These are phyloP conservation scores for Arthrinium puccinioides DNA, from an alignment of 2,329 filamentous ascomycete genomes.

Conservation along the genomic window DNA sequence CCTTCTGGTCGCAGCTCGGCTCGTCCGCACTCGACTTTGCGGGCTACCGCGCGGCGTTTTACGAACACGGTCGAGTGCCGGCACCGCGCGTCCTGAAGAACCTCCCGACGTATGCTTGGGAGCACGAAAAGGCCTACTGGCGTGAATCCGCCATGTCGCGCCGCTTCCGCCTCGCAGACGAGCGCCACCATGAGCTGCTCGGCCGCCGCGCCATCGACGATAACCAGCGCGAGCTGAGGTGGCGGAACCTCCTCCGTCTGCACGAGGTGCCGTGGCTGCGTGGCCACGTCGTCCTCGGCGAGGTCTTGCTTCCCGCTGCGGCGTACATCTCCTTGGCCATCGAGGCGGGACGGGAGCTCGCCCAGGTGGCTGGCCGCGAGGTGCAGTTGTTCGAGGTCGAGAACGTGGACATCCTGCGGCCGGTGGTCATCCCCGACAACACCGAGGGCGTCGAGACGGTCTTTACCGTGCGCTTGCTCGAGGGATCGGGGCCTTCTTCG, in stretches of 20 bases:
- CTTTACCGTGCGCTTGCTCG: conserved; percentile 2
- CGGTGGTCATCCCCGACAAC: conserved; percentile 9
- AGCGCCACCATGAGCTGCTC: conserved; percentile 18
- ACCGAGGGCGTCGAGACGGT: conserved; percentile 14
- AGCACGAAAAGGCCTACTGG: conserved; percentile 30
- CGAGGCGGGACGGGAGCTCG: conserved; percentile 22
- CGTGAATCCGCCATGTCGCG: conserved; percentile 28
- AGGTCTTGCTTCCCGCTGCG: conserved; percentile 32
- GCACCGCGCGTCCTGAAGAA: conserved; percentile 5
- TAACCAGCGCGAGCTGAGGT: conserved; percentile 18
- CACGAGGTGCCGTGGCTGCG: conserved; percentile 26
- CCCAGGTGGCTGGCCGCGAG: neutral
- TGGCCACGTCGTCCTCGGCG: conserved; percentile 28
- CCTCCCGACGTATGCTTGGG: conserved; percentile 35
- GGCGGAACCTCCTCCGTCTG: conserved; percentile 24
- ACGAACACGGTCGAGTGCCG: neutral
- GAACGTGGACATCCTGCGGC: conserved; percentile 12
- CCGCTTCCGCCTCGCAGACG: conserved; percentile 17
- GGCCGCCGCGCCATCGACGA: conserved; percentile 20
- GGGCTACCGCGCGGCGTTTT: neutral
- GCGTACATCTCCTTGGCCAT: conserved; percentile 32
- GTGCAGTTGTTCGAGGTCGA: conserved; percentile 8
- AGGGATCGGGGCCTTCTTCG: conserved; percentile 4
- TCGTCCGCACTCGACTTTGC: neutral
- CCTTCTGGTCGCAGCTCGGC: neutral